Base-by-base conservation (phyloP, 768 basidiomycete genomes). In the Coprinopsis strossmayeri region DNA sequence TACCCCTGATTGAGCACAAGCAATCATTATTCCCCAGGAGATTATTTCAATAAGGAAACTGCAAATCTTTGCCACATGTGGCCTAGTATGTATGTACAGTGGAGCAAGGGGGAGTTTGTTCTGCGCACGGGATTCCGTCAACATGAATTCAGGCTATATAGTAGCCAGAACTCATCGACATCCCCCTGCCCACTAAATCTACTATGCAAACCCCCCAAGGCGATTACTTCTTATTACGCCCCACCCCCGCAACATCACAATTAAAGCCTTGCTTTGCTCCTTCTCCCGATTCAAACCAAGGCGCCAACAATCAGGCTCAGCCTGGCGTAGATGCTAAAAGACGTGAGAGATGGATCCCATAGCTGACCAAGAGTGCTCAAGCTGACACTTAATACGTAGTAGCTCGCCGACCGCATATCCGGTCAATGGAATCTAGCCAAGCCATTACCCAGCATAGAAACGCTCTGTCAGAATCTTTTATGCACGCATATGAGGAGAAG, bases 61-160 rank as follows among this genome's bases (percentile, higher is more conserved):
- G n/a, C n/a, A n/a, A n/a, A n/a, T n/a, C n/a, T n/a, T n/a, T n/a
- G n/a, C n/a, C n/a, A n/a, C n/a, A n/a, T n/a, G n/a, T n/a, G n/a
- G n/a, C n/a, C n/a, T n/a, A n/a, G n/a, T n/a, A n/a, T n/a, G n/a
- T n/a, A n/a, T n/a, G n/a, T n/a, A n/a, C n/a, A n/a, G n/a, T n/a
- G n/a, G n/a, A n/a, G n/a, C n/a, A n/a, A n/a, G n/a, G n/a, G n/a
- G n/a, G n/a, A n/a, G n/a, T n/a, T n/a, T n/a, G n/a, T n/a, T n/a
- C n/a, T n/a, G n/a, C n/a, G n/a, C n/a, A n/a, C n/a, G n/a, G n/a
- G n/a, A 37, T 47, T 47, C 46, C 34, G 34, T 38, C 34, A 37
- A 30, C 1, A 47, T 47, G 46, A 47, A 47, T 34, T 47, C 46
- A 47, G n/a, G n/a, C n/a, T n/a, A n/a, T n/a, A n/a, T n/a, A n/a